Percentiles rank a stretch among this genome's conserved stretches.
Evolutionary conservation across 202 grass and related monocot species (phyloP).

Genomic region (Digitaria exilis): DNA sequence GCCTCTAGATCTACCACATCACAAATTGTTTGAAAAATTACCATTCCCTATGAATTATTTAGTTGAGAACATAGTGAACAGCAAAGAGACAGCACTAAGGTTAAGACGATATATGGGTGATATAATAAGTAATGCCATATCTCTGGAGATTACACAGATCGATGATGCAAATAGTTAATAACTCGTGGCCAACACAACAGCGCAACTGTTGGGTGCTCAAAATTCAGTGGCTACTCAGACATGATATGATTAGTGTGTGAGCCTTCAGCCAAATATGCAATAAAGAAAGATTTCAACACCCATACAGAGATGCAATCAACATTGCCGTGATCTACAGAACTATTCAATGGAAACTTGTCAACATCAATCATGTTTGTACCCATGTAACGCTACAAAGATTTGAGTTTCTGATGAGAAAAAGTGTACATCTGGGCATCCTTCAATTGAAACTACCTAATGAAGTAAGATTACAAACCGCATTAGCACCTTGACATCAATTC

Average conservation of each 20-base stretch:
- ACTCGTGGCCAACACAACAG: not conserved
- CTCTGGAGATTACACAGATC: not conserved
- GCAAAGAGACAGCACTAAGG: not conserved
- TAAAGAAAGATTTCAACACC: not conserved
- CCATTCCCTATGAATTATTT: not conserved
- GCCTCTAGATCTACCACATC: not conserved
- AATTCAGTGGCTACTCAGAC: slow-evolving; percentile 3
- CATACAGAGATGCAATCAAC: slow-evolving; percentile 1
- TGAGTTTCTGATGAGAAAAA: slow-evolving; percentile 3
- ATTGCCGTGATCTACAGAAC: not conserved
- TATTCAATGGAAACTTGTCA: not conserved
- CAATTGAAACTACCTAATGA: slow-evolving; percentile 49
- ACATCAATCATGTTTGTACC: not conserved
- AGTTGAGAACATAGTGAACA: slow-evolving; percentile 13
- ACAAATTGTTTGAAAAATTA: not conserved
- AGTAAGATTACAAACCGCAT: slow-evolving; percentile 51
- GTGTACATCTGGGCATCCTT: not conserved
- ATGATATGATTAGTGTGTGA: not conserved
- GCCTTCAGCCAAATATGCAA: not conserved
- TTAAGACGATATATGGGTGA: not conserved
- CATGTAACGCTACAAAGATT: not conserved
- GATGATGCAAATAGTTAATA: not conserved
- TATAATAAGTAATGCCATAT: not conserved
- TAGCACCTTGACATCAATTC: slow-evolving; percentile 77
- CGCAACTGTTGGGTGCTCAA: not conserved